These are phyloP conservation scores for Saraca asoca DNA, from an alignment of 331 rosid genomes.

Conservation along the genomic window DNA sequence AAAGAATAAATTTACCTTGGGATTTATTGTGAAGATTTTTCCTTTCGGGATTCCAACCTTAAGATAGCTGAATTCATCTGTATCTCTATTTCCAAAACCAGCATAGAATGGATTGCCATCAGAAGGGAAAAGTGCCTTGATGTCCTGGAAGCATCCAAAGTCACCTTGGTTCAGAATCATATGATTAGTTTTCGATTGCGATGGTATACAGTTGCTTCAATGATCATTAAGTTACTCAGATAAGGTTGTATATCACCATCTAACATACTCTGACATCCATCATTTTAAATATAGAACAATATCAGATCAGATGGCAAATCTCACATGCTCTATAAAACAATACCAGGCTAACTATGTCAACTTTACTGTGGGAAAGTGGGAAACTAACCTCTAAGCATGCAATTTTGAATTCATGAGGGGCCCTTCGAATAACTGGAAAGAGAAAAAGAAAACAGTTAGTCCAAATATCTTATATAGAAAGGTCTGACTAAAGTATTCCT, in stretches of 20 bases:
- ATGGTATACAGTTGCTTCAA: not conserved
- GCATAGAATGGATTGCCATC: constrained; percentile 95
- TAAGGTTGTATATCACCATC: not conserved
- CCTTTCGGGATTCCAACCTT: constrained; percentile 93
- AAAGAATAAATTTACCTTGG: constrained; percentile 63
- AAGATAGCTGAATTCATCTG: constrained; percentile 93
- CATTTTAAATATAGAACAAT: not conserved
- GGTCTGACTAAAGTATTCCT: constrained; percentile 17
- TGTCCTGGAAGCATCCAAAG: constrained; percentile 55
- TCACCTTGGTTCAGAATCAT: not conserved
- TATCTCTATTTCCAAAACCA: constrained; percentile 96
- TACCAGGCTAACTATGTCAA: not conserved
- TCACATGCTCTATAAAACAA: not conserved
- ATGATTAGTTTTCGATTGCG: not conserved
- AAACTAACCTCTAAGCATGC: constrained; percentile 87
- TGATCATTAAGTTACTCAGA: not conserved
- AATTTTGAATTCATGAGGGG: constrained; percentile 97
- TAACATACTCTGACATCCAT: not conserved
- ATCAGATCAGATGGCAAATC: not conserved
- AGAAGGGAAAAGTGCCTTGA: constrained; percentile 79
- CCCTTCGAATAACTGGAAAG: constrained; percentile 85
- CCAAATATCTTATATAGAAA: constrained; percentile 24
- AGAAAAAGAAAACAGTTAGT: constrained; percentile 20
- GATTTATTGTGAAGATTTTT: constrained; percentile 90
- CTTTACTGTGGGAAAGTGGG: constrained; percentile 7